phyloP scores from a whole-genome alignment of 768 basidiomycete genomes.

The Calocera viscosa region DNA sequence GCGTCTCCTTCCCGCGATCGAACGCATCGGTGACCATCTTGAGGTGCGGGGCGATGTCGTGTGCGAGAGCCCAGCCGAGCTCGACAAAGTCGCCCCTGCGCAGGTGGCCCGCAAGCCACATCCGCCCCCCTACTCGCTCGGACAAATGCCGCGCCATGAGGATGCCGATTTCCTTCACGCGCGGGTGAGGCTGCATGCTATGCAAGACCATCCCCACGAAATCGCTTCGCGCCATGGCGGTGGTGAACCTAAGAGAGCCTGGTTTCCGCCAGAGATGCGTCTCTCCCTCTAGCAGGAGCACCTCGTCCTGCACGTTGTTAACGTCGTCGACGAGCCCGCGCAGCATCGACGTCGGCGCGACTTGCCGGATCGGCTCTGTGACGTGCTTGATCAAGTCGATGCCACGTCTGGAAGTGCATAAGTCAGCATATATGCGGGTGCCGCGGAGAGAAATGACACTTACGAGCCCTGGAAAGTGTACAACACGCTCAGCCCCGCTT shows the following conservation, averaged over 20 bases:
- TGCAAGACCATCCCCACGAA: conserved; percentile 28
- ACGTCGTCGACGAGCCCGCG: conserved; percentile 35
- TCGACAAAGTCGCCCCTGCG: conserved; percentile 16
- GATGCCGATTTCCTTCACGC: conserved; percentile 24
- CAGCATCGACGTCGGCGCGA: conserved; percentile 28
- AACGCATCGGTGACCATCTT: background rate
- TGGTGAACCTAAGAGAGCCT: conserved; percentile 27
- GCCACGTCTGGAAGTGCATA: conserved; percentile 24
- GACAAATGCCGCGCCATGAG: conserved; percentile 28
- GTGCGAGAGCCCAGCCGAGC: conserved; percentile 10
- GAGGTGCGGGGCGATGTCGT: background rate
- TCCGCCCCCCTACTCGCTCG: conserved; percentile 13
- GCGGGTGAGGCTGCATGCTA: conserved; percentile 24
- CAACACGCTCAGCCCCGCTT: conserved; percentile 33
- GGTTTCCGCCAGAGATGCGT: conserved; percentile 32
- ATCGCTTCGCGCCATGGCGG: conserved; percentile 24
- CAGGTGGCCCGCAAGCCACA: conserved; percentile 19
- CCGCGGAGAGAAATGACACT: conserved; percentile 18
- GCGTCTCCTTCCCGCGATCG: background rate
- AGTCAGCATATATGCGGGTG: conserved; percentile 5
- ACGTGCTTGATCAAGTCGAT: conserved; percentile 37
- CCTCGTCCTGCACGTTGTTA: conserved; percentile 26
- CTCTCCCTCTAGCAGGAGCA: conserved; percentile 33
- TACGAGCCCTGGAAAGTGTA: conserved; percentile 34
- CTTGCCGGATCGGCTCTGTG: conserved; percentile 30